phyloP scores from a whole-genome alignment of 2,329 filamentous ascomycete genomes.

The Chaetomium olivaceum region DNA sequence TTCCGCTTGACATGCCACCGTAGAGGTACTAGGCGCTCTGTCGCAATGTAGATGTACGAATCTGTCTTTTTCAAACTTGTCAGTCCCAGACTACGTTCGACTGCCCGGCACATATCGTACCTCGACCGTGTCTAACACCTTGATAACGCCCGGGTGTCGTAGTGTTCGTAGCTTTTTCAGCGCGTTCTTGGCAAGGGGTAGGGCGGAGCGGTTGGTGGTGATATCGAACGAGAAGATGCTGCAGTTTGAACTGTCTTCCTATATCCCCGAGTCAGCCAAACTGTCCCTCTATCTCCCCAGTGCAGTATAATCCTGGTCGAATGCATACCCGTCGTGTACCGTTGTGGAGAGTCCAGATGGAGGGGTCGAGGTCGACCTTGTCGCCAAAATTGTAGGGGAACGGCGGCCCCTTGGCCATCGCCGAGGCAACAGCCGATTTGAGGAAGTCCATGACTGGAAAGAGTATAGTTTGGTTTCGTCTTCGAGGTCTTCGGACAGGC shows the following conservation, averaged over 20 bases:
- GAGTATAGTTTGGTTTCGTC: neutral
- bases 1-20: conserved; percentile 88
- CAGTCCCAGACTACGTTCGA: conserved; percentile 17
- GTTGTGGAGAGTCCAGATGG: conserved; percentile 95
- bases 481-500: neutral
- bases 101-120: conserved; percentile 47
- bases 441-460: conserved; percentile 79
- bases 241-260: conserved; percentile 94
- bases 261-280: conserved; percentile 9
- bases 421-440: conserved; percentile 95
- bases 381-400: conserved; percentile 94
- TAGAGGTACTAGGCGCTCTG: conserved; percentile 82
- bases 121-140: conserved; percentile 91
- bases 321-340: conserved; percentile 78
- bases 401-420: conserved; percentile 89
- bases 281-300: neutral
- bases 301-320: neutral
- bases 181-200: conserved; percentile 89
- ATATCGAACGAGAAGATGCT: conserved; percentile 98
- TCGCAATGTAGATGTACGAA: conserved; percentile 92
- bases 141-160: conserved; percentile 91
- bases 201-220: conserved; percentile 71
- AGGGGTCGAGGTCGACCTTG: conserved; percentile 85
- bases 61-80: conserved; percentile 65
- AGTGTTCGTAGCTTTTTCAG: conserved; percentile 91